A percentile compares a stretch with the other conserved stretches of the same genome.
Conservation (phyloP, 306 rosid genomes). For the Geum urbanum region DNA sequence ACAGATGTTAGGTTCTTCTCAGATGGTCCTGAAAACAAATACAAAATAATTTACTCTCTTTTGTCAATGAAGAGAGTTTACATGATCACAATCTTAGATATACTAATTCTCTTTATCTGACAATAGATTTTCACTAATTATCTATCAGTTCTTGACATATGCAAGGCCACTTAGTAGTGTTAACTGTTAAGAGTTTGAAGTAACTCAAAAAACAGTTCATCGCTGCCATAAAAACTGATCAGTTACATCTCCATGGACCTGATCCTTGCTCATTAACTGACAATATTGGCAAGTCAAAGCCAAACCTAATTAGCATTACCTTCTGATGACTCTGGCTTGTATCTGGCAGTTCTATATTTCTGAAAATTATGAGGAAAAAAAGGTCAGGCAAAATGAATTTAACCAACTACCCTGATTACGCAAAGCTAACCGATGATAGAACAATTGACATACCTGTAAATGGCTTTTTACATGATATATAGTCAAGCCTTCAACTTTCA, state of each 20-base stretch:
- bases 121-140: not conserved
- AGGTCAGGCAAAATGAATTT: constrained; percentile 8
- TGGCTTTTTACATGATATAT: constrained; percentile 98
- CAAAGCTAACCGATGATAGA: constrained; percentile 12
- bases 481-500: constrained; percentile 87
- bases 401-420: constrained; percentile 18
- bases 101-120: not conserved
- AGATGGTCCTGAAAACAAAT: constrained; percentile 49
- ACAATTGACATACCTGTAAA: constrained; percentile 55
- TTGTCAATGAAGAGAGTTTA: no score
- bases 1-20: constrained; percentile 43
- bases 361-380: constrained; percentile 36
- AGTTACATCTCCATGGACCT: not conserved
- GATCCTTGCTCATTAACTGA: not conserved
- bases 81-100: not conserved
- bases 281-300: not conserved
- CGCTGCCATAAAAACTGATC: not conserved
- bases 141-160: not conserved
- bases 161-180: not conserved
- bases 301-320: constrained; percentile 36
- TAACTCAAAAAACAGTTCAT: not conserved
- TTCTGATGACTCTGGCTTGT: constrained; percentile 81
- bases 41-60: constrained; percentile 19
- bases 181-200: no score
- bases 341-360: constrained; percentile 96